Base-by-base conservation (phyloP, 78 protist genomes). In the Dictyostelium firmibasis region DNA sequence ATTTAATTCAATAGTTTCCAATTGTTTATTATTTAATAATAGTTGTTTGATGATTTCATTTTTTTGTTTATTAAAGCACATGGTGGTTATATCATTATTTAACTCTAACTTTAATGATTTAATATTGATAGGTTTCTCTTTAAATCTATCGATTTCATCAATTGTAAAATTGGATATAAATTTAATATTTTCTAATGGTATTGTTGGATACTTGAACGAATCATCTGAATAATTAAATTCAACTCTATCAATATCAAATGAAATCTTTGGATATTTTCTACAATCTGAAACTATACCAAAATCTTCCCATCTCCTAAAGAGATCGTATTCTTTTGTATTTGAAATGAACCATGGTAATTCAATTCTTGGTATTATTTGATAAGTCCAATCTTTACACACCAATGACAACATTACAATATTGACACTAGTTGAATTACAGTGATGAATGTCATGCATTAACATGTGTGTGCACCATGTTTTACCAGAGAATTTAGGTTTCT, bases 341-440 rank as follows among this genome's bases (percentile, higher is more conserved):
- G 43, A 29, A 72, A 72, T 33, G n/a, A 33, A 72, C 79, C 79
- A 72, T 31, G 79, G 79, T 33, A 72, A 6, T 72, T 72, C 79
- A 33, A 72, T 33, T 16, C 20, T 72, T 31, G 43, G 43, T 29
- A 72, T 72, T 4, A 72, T 33, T 33, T 72, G 43, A 72, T 72
- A 13, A 0, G 79, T 44, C 79, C 79, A 72, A 72, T 72, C 79
- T 72, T 72, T 72, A 29, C 38, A 72, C 13, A 72, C 79, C 14
- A 72, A 18, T 33, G 79, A 72, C 16, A 72, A 72, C 25, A 33
- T 29, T 33, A 72, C 44, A 33, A 72, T 16, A 33, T 72, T 27
- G 11, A 72, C n/a, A 72, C 79, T 72, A 0, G 79, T 72, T 5
- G 79, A 72, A 72, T 72, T 72, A 72, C 79, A 72, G 18, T 29